Conservation (phyloP, 306 rosid species). For the Citrullus colocynthis region DNA sequence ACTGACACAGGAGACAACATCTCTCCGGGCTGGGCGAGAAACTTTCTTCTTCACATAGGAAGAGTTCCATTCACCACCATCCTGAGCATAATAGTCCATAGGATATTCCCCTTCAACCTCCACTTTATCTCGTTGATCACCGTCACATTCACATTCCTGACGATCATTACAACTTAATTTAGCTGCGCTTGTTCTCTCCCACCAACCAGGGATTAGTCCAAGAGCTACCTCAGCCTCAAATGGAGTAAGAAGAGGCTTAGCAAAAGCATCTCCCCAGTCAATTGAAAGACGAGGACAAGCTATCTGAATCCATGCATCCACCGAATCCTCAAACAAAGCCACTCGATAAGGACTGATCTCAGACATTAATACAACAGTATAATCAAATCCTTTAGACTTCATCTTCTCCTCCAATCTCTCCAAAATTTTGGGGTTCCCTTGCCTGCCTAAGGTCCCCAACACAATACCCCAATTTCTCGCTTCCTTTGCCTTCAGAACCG, state of each 20-base stretch:
- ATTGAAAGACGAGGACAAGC: slow-evolving; percentile 89
- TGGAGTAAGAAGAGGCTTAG: slow-evolving; percentile 71
- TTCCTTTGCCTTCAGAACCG: slow-evolving; percentile 42
- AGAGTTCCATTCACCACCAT: slow-evolving; percentile 94
- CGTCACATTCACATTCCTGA: slow-evolving; percentile 11
- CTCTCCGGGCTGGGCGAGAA: slow-evolving; percentile 35
- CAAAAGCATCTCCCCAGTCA: slow-evolving; percentile 92
- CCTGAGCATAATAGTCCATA: slow-evolving; percentile 89
- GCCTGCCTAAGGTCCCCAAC: slow-evolving; percentile 86
- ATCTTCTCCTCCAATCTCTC: slow-evolving; percentile 64
- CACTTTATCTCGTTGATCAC: slow-evolving; percentile 11
- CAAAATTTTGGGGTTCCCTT: slow-evolving; percentile 81
- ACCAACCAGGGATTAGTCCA: slow-evolving; percentile 84
- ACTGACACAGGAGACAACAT: slow-evolving; percentile 11
- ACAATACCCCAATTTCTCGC: slow-evolving; percentile 75
- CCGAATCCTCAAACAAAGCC: slow-evolving; percentile 57
- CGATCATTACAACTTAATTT: slow-evolving; percentile 25
- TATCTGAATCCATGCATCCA: slow-evolving; percentile 95
- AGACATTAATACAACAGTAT: slow-evolving; percentile 73
- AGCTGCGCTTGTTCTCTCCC: slow-evolving; percentile 42
- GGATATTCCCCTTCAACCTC: slow-evolving; percentile 52
- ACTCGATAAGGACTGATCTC: slow-evolving; percentile 73
- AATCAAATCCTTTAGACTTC: slow-evolving; percentile 43
- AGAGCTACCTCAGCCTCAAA: slow-evolving; percentile 84
- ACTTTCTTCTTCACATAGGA: slow-evolving; percentile 46